Evolutionary conservation across 176 grass and related monocot species (phyloP).

Genomic region (Musa troglodytarum): DNA sequence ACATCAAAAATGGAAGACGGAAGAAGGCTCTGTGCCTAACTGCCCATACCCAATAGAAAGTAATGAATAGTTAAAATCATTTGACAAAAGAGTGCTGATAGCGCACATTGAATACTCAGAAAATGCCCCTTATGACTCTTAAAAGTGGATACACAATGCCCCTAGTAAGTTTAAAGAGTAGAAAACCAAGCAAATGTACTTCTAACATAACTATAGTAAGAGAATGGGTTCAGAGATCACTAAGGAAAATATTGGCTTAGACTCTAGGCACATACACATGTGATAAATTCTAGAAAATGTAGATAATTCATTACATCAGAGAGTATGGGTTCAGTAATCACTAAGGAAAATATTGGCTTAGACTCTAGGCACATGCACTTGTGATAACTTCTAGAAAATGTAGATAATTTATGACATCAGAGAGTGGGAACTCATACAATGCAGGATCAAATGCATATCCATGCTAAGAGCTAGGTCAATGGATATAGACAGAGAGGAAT

Average conservation of each 20-base stretch:
- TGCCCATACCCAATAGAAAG: too few relatives aligned
- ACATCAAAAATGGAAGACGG: too few relatives aligned
- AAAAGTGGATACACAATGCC: too few relatives aligned
- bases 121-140: too few relatives aligned
- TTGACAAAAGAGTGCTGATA: too few relatives aligned
- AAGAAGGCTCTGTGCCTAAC: too few relatives aligned
- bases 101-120: too few relatives aligned
- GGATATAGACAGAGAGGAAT: background rate
- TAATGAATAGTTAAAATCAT: too few relatives aligned
- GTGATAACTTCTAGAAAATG: background rate
- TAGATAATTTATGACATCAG: background rate
- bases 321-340: background rate
- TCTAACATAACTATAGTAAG: too few relatives aligned
- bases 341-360: background rate
- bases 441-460: background rate
- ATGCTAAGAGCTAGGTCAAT: background rate
- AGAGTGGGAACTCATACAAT: background rate
- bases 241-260: background rate
- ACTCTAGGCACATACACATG: background rate
- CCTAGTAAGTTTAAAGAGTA: too few relatives aligned
- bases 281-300: background rate
- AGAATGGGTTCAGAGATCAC: too few relatives aligned
- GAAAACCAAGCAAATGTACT: too few relatives aligned
- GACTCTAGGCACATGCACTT: background rate
- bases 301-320: background rate